These are phyloP conservation scores for Xylariaceae sp. DNA, from an alignment of 2,329 filamentous ascomycete species.

Conservation along the genomic window DNA sequence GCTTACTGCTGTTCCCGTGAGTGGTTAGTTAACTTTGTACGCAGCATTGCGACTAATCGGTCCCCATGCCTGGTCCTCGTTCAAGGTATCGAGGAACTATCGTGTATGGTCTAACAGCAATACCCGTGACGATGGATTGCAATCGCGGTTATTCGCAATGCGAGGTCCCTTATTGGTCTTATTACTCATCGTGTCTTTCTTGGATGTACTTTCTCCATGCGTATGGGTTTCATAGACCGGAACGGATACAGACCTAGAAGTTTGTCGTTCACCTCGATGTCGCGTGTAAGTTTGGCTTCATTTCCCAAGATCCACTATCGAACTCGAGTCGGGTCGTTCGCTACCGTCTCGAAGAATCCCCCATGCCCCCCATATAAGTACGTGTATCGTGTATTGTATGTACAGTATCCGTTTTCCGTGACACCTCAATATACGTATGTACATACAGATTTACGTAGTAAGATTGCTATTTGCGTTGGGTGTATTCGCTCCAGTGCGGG, in stretches of 20 bases:
- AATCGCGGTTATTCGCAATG: no score
- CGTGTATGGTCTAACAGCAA: neutral
- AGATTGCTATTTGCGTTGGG: neutral
- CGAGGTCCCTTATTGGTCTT: no score
- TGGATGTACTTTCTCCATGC: no score
- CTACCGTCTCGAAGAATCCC: no score
- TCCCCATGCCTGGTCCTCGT: no score
- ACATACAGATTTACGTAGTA: no score
- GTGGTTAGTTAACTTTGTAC: neutral
- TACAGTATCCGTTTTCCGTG: neutral
- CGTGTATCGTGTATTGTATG: no score
- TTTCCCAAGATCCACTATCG: neutral
- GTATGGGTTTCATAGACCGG: neutral
- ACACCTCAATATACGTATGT: neutral
- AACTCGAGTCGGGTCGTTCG: neutral
- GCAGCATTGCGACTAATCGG: neutral
- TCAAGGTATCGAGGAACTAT: no score
- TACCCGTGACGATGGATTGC: neutral
- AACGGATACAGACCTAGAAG: neutral
- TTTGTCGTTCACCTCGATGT: neutral
- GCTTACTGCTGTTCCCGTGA: slow-evolving; percentile 1
- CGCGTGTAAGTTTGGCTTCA: neutral
- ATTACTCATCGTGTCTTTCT: no score
- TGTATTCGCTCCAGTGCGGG: neutral
- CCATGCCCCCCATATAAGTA: no score